Conservation (phyloP, 129 eudicot genomes). For the Centella asiatica region DNA sequence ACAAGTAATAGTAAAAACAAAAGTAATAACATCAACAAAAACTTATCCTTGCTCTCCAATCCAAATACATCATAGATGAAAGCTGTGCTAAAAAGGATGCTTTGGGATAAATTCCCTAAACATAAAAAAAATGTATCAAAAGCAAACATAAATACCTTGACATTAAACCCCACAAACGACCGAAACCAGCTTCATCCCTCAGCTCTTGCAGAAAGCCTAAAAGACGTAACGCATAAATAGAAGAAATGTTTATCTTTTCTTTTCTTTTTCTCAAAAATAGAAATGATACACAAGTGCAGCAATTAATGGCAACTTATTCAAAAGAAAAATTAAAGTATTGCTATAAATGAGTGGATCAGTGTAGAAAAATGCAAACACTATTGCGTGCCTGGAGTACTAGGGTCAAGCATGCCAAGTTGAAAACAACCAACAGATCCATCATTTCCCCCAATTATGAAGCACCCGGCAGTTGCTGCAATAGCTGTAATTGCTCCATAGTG, state of each 20-base stretch:
- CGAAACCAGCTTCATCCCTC: slow-evolving; percentile 80
- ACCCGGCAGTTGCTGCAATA: slow-evolving; percentile 57
- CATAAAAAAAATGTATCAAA: neutral
- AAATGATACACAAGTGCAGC: neutral
- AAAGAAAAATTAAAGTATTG: neutral
- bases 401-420: slow-evolving; percentile 64
- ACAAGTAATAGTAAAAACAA: neutral
- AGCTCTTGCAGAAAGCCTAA: slow-evolving; percentile 67
- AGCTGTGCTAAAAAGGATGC: neutral
- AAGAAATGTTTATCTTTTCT: too few species aligned
- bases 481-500: slow-evolving; percentile 56
- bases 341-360: neutral
- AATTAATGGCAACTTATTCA: neutral
- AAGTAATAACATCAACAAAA: too few species aligned
- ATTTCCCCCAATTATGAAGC: slow-evolving; percentile 64
- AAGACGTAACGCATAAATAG: slow-evolving; percentile 1
- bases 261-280: slow-evolving; percentile 13
- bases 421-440: slow-evolving; percentile 74
- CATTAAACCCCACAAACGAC: slow-evolving; percentile 85
- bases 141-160: slow-evolving; percentile 54
- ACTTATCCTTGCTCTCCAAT: neutral
- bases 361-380: neutral
- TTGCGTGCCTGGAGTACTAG: slow-evolving; percentile 53
- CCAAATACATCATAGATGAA: neutral
- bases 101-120: neutral